Conservation (phyloP, 257 asterid genomes). For the Nicotiana otophora region DNA sequence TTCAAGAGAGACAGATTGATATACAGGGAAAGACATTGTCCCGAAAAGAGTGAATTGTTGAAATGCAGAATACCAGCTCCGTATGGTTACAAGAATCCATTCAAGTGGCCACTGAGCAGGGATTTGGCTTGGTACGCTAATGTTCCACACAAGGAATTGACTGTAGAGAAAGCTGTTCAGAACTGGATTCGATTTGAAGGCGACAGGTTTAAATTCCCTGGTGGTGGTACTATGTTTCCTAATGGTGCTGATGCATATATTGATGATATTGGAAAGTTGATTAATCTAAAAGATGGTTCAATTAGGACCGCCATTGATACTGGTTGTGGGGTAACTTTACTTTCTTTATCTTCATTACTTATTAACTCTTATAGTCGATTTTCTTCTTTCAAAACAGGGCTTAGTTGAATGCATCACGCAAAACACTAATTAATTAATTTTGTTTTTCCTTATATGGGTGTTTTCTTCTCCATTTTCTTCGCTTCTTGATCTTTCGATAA, state of each 20-base stretch:
- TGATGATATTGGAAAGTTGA: conserved; percentile 64
- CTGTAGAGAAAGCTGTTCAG: conserved; percentile 87
- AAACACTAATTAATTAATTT: background rate
- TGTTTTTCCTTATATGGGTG: background rate
- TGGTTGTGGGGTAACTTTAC: conserved; percentile 76
- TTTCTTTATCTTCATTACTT: background rate
- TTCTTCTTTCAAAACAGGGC: background rate
- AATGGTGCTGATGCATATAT: conserved; percentile 72
- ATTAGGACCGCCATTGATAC: conserved; percentile 87
- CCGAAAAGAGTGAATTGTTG: conserved; percentile 37
- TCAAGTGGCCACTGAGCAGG: conserved; percentile 72
- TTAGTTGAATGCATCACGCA: background rate
- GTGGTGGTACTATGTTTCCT: conserved; percentile 93
- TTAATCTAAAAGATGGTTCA: conserved; percentile 64
- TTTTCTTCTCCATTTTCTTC: background rate
- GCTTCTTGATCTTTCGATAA: background rate
- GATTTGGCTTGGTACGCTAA: conserved; percentile 84
- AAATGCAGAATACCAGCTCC: conserved; percentile 80
- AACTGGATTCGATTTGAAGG: conserved; percentile 81
- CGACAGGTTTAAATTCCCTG: conserved; percentile 72
- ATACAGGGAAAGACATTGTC: conserved; percentile 81
- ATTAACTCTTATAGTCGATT: no score
- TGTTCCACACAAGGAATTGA: conserved; percentile 75
- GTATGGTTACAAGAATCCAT: conserved; percentile 59
- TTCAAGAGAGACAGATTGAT: conserved; percentile 41